phyloP scores from a whole-genome alignment of 2,329 filamentous ascomycete genomes.

The Nothopassalora personata region DNA sequence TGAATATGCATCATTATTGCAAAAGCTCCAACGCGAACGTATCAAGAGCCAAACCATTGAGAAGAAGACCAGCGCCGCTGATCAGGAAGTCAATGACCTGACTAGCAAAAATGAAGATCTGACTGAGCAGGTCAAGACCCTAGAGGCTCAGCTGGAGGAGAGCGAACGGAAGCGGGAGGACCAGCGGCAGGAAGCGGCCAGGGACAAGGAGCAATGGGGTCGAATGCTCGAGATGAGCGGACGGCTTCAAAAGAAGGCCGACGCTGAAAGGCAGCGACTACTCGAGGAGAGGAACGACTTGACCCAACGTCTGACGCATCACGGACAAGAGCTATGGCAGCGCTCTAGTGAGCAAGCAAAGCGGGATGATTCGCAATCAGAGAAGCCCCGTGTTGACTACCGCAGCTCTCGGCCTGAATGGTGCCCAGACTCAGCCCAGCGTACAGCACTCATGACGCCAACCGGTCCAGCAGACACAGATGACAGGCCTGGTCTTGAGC shows the following conservation, averaged over 20 bases:
- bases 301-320: conserved; percentile 8
- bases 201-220: conserved; percentile 47
- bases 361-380: background rate
- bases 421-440: background rate
- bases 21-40: conserved; percentile 48
- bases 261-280: conserved; percentile 41
- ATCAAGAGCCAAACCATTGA: conserved; percentile 47
- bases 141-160: conserved; percentile 49
- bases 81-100: conserved; percentile 49
- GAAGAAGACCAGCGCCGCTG: conserved; percentile 47
- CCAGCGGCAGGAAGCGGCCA: conserved; percentile 37
- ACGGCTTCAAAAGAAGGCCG: conserved; percentile 40
- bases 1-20: conserved; percentile 50
- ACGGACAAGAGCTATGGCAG: background rate
- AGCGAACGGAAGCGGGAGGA: conserved; percentile 45
- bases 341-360: background rate
- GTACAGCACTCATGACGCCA: background rate
- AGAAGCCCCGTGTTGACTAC: background rate
- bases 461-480: background rate
- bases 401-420: background rate
- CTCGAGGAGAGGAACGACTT: conserved; percentile 37
- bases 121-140: conserved; percentile 40
- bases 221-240: conserved; percentile 49
- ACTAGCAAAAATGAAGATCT: conserved; percentile 48
- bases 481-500: conserved; percentile 3